Conservation (phyloP, 1,284 basidiomycete species). For the Ceratobasidium theobromae region DNA sequence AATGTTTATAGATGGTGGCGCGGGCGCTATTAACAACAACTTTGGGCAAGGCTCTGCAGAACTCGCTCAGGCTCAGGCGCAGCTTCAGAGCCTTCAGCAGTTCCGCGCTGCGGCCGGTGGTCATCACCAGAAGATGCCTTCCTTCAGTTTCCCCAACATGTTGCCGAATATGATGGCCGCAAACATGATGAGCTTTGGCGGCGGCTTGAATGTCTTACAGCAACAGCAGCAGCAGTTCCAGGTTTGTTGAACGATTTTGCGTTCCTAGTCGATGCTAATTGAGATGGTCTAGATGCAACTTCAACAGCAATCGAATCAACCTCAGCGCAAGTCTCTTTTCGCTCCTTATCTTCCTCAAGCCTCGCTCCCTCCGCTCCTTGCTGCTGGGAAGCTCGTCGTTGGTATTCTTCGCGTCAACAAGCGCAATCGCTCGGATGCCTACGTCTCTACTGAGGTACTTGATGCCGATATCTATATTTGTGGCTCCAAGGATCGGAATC, state of each 20-base stretch:
- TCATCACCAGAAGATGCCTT: constrained; percentile 95
- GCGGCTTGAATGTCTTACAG: constrained; percentile 74
- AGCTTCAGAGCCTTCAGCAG: constrained; percentile 93
- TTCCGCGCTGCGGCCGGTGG: constrained; percentile 95
- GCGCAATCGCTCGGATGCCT: constrained; percentile 97
- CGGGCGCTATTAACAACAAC: constrained; percentile 64
- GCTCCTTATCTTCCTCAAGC: constrained; percentile 98
- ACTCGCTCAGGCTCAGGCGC: constrained; percentile 92
- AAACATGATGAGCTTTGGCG: constrained; percentile 88
- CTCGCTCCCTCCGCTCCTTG: constrained; percentile 92
- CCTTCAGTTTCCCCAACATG: constrained; percentile 97
- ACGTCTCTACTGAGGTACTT: constrained; percentile 97
- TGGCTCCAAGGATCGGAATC: constrained; percentile 98
- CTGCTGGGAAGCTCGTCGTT: constrained; percentile 98
- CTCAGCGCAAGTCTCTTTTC: constrained; percentile 97
- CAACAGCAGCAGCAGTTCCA: constrained; percentile 78
- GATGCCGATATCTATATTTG: constrained; percentile 99
- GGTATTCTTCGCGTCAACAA: constrained; percentile 98
- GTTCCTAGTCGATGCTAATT: not conserved
- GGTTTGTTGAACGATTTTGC: constrained; percentile 52
- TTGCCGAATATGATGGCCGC: constrained; percentile 93
- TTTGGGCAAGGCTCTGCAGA: constrained; percentile 67
- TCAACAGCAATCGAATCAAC: constrained; percentile 81
- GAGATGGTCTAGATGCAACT: constrained; percentile 66
- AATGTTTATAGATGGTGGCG: constrained; percentile 61